phyloP scores from a whole-genome alignment of 441 rosid species.

The Jatropha multifida region DNA sequence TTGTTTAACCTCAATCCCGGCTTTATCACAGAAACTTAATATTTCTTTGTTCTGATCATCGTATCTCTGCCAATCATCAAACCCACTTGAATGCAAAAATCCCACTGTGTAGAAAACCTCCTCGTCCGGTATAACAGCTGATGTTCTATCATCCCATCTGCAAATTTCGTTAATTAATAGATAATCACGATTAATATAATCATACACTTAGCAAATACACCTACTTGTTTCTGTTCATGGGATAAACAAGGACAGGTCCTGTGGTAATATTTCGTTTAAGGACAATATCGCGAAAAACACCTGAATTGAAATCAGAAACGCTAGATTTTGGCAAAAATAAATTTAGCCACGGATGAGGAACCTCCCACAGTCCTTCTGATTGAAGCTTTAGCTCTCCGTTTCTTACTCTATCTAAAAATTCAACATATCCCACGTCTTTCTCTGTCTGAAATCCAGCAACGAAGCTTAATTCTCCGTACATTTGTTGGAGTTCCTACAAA shows the following conservation, averaged over 20 bases:
- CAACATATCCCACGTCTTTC: conserved; percentile 62
- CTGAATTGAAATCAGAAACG: conserved; percentile 55
- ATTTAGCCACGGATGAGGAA: conserved; percentile 98
- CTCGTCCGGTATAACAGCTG: conserved; percentile 71
- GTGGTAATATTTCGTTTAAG: conserved; percentile 64
- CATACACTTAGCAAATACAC: background rate
- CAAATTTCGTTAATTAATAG: background rate
- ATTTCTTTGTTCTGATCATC: conserved; percentile 63
- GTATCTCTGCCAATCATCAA: conserved; percentile 51
- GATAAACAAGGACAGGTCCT: conserved; percentile 73
- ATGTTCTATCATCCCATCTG: conserved; percentile 85
- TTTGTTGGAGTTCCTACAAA: conserved; percentile 45
- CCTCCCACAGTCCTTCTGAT: conserved; percentile 78
- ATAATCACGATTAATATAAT: background rate
- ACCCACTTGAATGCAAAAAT: conserved; percentile 67
- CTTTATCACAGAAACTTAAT: conserved; percentile 48
- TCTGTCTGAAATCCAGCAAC: conserved; percentile 43
- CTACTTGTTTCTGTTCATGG: conserved; percentile 80
- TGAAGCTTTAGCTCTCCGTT: conserved; percentile 63
- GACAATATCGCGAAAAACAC: conserved; percentile 60
- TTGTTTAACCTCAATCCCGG: conserved; percentile 55
- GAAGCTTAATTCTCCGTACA: conserved; percentile 43
- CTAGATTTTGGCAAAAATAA: conserved; percentile 74
- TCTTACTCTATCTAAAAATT: conserved; percentile 78
- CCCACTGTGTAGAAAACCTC: conserved; percentile 82